Percentiles rank a stretch among this genome's conserved stretches.
These are phyloP conservation scores for Yamadazyma taylorii DNA, from an alignment of 1,139 yeast genomes.

Conservation along the genomic window DNA sequence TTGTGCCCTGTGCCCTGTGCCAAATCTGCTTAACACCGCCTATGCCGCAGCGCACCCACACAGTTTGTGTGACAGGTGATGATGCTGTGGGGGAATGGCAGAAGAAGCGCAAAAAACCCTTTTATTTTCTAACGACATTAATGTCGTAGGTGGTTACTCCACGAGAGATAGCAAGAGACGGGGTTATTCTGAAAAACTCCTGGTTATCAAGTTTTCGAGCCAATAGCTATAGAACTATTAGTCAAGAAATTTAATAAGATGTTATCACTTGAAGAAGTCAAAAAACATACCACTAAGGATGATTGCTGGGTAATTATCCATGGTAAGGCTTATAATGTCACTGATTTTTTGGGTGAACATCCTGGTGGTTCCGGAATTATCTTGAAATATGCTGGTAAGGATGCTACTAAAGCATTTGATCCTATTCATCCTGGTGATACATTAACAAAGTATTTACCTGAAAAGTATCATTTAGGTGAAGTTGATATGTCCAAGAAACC, in stretches of 20 bases:
- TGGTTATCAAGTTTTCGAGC: background rate
- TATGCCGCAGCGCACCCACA: too few species aligned
- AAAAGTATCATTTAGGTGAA: conserved; percentile 34
- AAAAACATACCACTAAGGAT: conserved; percentile 34
- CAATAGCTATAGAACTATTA: background rate
- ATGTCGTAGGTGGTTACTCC: background rate
- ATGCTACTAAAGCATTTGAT: conserved; percentile 60
- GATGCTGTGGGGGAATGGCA: conserved; percentile 1
- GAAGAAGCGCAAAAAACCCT: background rate
- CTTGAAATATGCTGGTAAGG: conserved; percentile 55
- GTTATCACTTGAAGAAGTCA: conserved; percentile 33
- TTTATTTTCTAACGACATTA: background rate
- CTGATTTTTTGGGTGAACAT: conserved; percentile 48
- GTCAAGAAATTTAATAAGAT: conserved; percentile 8
- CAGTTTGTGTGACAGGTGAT: too few species aligned
- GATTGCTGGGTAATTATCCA: conserved; percentile 61
- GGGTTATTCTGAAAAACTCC: too few species aligned
- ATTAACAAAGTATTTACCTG: conserved; percentile 45
- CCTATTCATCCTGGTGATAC: conserved; percentile 88
- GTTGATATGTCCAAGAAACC: conserved; percentile 23
- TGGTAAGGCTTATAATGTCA: conserved; percentile 51
- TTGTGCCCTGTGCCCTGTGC: too few species aligned
- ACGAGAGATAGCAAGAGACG: background rate
- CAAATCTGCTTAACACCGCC: too few species aligned
- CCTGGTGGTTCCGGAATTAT: conserved; percentile 58